Conservation (phyloP, 1,139 yeast genomes). For the Suhomyces bribrorum region DNA sequence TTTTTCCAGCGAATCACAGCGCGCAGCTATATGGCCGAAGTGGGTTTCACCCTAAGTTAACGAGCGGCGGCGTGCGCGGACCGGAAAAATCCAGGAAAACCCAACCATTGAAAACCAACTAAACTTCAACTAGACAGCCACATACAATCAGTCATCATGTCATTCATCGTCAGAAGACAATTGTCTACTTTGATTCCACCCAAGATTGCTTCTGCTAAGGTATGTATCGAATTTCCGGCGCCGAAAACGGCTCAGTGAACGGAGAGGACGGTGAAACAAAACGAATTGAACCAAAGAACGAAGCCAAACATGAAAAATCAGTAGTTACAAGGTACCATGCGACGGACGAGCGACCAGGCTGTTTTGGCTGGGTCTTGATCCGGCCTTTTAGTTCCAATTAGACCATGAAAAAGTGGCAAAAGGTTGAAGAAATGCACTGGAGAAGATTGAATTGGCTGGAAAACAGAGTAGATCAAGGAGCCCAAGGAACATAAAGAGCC, state of each 20-base stretch:
- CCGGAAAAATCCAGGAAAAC: conserved; percentile 9
- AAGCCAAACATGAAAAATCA: no score
- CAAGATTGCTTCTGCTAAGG: conserved; percentile 94
- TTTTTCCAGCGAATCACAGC: conserved; percentile 13
- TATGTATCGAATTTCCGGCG: conserved; percentile 42
- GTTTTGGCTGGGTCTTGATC: no score
- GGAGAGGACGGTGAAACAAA: not conserved
- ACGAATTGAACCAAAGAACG: no score
- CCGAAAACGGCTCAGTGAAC: not conserved
- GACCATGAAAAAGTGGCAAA: no score
- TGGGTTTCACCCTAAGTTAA: conserved; percentile 2
- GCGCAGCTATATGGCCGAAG: conserved; percentile 2
- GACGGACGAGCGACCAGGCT: no score
- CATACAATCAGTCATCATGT: conserved; percentile 46
- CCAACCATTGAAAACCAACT: conserved; percentile 5
- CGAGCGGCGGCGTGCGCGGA: conserved; percentile 14
- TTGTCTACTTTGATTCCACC: conserved; percentile 97
- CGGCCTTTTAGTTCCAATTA: no score
- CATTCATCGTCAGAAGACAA: conserved; percentile 87
- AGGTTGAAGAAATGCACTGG: no score
- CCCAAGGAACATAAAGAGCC: no score
- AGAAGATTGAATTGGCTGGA: no score
- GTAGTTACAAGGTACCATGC: no score
- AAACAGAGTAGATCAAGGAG: no score
- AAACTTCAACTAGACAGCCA: conserved; percentile 4